These are phyloP conservation scores for Pontederia crassipes DNA, from an alignment of 176 grass and related monocot genomes.

Conservation along the genomic window DNA sequence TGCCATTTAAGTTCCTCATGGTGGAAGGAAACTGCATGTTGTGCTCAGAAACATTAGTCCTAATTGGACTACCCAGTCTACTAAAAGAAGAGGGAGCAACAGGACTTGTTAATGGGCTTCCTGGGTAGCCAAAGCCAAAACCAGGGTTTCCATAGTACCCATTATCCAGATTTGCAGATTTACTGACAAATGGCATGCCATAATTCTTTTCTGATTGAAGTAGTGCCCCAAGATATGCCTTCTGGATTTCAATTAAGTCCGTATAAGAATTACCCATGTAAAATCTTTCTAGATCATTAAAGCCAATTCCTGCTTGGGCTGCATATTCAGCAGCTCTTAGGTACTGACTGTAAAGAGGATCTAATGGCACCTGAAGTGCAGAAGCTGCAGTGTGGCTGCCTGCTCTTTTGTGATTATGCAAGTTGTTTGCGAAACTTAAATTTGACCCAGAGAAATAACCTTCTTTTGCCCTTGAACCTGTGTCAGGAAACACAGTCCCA, in stretches of 20 bases:
- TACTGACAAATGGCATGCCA: neutral
- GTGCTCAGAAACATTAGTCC: constrained; percentile 28
- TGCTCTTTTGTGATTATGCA: constrained; percentile 39
- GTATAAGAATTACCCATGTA: constrained; percentile 39
- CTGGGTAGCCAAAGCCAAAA: constrained; percentile 38
- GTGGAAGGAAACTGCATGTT: constrained; percentile 40
- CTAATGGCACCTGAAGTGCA: constrained; percentile 35
- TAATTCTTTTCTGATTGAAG: constrained; percentile 52
- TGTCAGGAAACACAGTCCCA: constrained; percentile 38
- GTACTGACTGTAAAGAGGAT: constrained; percentile 50
- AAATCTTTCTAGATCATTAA: constrained; percentile 31
- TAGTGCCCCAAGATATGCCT: constrained; percentile 34
- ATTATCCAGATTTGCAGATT: neutral
- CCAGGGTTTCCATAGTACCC: constrained; percentile 45
- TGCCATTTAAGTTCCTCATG: constrained; percentile 40
- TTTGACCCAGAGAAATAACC: constrained; percentile 29
- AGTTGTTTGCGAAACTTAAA: constrained; percentile 36
- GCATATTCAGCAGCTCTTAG: constrained; percentile 20
- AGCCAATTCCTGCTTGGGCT: constrained; percentile 40
- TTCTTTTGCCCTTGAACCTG: constrained; percentile 37
- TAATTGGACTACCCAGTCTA: constrained; percentile 48
- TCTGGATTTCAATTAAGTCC: constrained; percentile 53
- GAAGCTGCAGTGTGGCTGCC: constrained; percentile 27
- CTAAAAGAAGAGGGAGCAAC: constrained; percentile 42
- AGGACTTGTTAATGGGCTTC: constrained; percentile 39